These are phyloP conservation scores for Pestalotiopsis sp. DNA, from an alignment of 2,329 filamentous ascomycete genomes.

Conservation along the genomic window DNA sequence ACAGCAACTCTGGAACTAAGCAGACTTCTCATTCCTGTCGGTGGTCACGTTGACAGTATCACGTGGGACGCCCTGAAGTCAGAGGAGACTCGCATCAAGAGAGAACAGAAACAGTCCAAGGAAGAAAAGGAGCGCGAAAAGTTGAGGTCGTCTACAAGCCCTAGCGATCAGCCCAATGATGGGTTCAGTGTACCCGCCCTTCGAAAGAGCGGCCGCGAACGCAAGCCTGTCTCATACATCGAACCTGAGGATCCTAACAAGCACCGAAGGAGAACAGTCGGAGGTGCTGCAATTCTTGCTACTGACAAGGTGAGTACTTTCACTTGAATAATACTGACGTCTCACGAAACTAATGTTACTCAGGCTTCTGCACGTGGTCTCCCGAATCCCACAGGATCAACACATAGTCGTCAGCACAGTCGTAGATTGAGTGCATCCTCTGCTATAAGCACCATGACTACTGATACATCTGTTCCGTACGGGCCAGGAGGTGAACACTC, in stretches of 20 bases:
- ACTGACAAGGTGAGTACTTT: conserved; percentile 39
- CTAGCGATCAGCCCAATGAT: background rate
- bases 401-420: conserved; percentile 33
- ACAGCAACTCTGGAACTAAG: conserved; percentile 81
- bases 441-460: conserved; percentile 31
- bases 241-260: conserved; percentile 48
- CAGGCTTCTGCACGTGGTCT: conserved; percentile 36
- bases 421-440: conserved; percentile 53
- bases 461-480: conserved; percentile 13
- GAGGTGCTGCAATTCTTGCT: conserved; percentile 47
- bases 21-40: conserved; percentile 75
- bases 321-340: conserved; percentile 6
- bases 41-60: conserved; percentile 75
- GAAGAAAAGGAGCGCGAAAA: background rate
- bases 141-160: background rate
- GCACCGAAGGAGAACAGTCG: conserved; percentile 63
- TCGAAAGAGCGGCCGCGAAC: conserved; percentile 71
- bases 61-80: conserved; percentile 76
- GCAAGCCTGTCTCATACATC: conserved; percentile 60
- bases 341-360: conserved; percentile 16
- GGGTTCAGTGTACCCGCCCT: conserved; percentile 22
- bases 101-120: conserved; percentile 51
- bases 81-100: conserved; percentile 61
- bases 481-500: background rate
- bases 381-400: conserved; percentile 26